phyloP scores from a whole-genome alignment of 176 grass and related monocot species.

The Carex myosuroides region DNA sequence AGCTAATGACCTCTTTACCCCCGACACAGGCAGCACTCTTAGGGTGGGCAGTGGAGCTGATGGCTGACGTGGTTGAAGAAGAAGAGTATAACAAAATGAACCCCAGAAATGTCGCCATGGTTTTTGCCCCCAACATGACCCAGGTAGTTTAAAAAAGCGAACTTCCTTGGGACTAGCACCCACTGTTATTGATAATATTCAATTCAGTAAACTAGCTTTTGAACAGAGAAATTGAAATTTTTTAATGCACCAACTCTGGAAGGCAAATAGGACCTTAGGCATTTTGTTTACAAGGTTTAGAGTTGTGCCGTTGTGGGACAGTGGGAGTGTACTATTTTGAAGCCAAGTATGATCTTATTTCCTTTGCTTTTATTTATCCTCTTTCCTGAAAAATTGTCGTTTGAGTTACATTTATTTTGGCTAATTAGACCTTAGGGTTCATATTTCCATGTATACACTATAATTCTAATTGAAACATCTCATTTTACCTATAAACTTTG shows the following conservation, averaged over 20 bases:
- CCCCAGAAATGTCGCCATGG: constrained; percentile 82
- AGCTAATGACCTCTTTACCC: constrained; percentile 60
- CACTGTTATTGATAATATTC: not conserved
- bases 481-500: not conserved
- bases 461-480: not conserved
- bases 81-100: constrained; percentile 96
- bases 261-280: not conserved
- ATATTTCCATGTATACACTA: not conserved
- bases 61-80: constrained; percentile 88
- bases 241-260: not conserved
- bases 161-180: not conserved
- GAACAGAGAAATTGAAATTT: not conserved
- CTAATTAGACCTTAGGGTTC: not conserved
- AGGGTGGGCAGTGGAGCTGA: constrained; percentile 81
- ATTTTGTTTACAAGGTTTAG: not conserved
- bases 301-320: not conserved
- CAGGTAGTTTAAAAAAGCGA: constrained; percentile 35
- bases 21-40: constrained; percentile 72
- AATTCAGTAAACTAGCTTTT: not conserved
- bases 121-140: constrained; percentile 94
- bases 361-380: not conserved
- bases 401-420: not conserved
- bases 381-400: not conserved
- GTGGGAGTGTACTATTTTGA: not conserved
- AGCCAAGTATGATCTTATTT: not conserved